phyloP scores from a whole-genome alignment of 345 rosid species.

The Mallotus nudiflorus region DNA sequence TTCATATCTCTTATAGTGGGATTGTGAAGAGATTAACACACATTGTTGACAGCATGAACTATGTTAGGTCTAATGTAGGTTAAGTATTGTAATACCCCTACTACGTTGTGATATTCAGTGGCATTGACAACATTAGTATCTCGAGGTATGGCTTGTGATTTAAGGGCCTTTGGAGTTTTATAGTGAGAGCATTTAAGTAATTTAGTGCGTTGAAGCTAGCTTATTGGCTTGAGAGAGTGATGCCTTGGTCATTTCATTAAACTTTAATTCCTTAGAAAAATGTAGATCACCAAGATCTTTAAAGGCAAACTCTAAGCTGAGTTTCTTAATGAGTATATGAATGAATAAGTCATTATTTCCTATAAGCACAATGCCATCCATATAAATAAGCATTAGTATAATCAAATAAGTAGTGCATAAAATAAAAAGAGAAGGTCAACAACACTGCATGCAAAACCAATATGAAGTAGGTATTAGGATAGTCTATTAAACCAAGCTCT shows the following conservation, averaged over 20 bases:
- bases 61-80: too few relatives aligned
- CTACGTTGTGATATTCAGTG: not conserved
- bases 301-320: not conserved
- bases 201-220: too few relatives aligned
- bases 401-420: too few relatives aligned
- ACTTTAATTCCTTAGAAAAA: too few relatives aligned
- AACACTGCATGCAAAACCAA: not conserved
- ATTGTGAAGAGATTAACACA: not conserved
- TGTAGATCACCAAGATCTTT: not conserved
- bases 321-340: not conserved
- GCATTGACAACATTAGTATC: too few relatives aligned
- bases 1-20: not conserved
- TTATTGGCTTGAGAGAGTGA: too few relatives aligned
- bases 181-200: too few relatives aligned
- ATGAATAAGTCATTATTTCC: not conserved
- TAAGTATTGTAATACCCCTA: not conserved
- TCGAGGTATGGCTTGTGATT: too few relatives aligned
- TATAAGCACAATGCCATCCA: not conserved
- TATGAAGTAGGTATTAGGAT: not conserved
- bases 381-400: not conserved
- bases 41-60: too few relatives aligned
- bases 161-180: too few relatives aligned
- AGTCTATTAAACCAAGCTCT: not conserved
- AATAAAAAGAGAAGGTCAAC: too few relatives aligned
- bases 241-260: too few relatives aligned